Percentiles rank a stretch among this genome's conserved stretches.
Conservation (phyloP, 2,329 filamentous ascomycete species). For the Aspergillus sp. region DNA sequence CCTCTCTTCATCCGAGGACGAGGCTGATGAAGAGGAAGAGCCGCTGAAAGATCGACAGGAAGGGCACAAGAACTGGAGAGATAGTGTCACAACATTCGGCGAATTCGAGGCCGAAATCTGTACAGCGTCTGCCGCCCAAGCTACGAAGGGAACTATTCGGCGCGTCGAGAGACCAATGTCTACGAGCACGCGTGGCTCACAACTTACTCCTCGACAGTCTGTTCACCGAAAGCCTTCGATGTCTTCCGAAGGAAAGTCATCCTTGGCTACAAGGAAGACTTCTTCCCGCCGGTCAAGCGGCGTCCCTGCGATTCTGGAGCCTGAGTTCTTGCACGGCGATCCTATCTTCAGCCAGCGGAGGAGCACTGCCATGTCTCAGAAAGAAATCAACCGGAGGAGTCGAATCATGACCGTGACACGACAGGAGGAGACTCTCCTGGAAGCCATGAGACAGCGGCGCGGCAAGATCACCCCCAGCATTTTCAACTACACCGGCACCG, state of each 20-base stretch:
- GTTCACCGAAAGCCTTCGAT: slow-evolving; percentile 23
- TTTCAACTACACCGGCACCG: slow-evolving; percentile 23
- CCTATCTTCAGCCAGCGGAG: slow-evolving; percentile 23
- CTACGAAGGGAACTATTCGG: slow-evolving; percentile 28
- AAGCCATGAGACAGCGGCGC: slow-evolving; percentile 50
- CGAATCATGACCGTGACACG: slow-evolving; percentile 53
- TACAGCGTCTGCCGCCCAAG: slow-evolving; percentile 39
- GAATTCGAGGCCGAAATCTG: slow-evolving; percentile 45
- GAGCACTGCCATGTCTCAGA: slow-evolving; percentile 17
- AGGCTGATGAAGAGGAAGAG: slow-evolving; percentile 35
- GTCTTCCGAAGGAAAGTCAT: slow-evolving; percentile 29
- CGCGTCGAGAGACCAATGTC: slow-evolving; percentile 29
- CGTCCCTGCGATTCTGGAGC: slow-evolving; percentile 35
- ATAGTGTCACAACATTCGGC: slow-evolving; percentile 40
- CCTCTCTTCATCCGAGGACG: slow-evolving; percentile 51
- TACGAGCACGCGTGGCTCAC: slow-evolving; percentile 26
- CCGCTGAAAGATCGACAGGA: slow-evolving; percentile 14
- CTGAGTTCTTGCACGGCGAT: slow-evolving; percentile 24
- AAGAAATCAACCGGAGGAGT: slow-evolving; percentile 40
- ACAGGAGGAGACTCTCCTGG: slow-evolving; percentile 53
- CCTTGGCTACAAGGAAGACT: slow-evolving; percentile 20
- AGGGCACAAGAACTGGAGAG: slow-evolving; percentile 25
- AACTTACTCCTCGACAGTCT: slow-evolving; percentile 17
- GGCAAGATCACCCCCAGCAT: slow-evolving; percentile 47
- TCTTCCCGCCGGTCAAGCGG: slow-evolving; percentile 30